phyloP scores from a whole-genome alignment of 352 stramenopile genomes.

The Phytopythium ostracodes region DNA sequence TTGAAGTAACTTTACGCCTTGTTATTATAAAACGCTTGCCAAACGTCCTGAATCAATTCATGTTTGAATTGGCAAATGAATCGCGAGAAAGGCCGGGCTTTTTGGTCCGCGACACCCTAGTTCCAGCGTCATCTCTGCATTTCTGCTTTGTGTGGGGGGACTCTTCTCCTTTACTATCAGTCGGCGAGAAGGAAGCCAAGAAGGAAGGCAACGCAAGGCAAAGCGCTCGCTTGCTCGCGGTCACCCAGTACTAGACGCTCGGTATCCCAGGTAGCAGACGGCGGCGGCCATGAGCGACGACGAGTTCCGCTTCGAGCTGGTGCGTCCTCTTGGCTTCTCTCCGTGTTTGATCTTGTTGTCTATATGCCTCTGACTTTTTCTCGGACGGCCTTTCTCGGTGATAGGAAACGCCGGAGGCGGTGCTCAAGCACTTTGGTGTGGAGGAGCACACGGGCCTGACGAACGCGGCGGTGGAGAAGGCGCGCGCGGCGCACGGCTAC shows the following conservation, averaged over 20 bases:
- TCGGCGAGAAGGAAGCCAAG: background rate
- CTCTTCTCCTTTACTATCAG: background rate
- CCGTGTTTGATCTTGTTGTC: too few species aligned
- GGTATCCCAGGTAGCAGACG: background rate
- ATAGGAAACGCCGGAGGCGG: slow-evolving; percentile 58
- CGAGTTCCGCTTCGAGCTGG: slow-evolving; percentile 10
- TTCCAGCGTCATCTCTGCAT: background rate
- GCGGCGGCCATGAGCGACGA: slow-evolving; percentile 6
- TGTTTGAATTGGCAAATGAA: background rate
- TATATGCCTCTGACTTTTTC: background rate
- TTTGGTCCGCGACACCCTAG: background rate
- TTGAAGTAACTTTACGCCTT: background rate
- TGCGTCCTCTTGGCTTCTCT: background rate
- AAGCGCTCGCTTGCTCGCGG: background rate
- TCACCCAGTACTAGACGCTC: background rate
- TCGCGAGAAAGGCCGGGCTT: background rate
- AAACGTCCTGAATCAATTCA: background rate
- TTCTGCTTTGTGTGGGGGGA: background rate
- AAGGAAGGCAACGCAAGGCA: background rate
- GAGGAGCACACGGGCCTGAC: slow-evolving; percentile 54
- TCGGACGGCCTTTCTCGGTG: too few species aligned
- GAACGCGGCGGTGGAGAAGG: slow-evolving; percentile 47
- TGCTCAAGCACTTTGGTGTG: slow-evolving; percentile 76
- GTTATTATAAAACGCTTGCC: background rate
- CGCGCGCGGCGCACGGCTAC: slow-evolving; percentile 56